phyloP scores from a whole-genome alignment of 257 asterid genomes.

The Handroanthus guayacan region DNA sequence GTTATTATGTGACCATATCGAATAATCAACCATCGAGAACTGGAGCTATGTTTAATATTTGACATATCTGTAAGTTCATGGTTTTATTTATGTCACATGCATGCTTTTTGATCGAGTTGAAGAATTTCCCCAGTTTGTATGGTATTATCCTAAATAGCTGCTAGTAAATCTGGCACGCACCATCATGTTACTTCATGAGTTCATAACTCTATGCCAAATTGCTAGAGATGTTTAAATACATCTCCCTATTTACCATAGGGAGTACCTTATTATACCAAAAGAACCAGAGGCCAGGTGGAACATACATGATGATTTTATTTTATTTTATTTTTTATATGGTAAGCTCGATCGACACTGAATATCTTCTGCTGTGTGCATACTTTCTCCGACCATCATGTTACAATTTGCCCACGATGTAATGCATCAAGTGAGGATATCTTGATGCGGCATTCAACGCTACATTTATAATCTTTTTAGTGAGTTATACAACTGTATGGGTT shows the following conservation, averaged over 20 bases:
- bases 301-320: not conserved
- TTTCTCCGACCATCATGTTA: not conserved
- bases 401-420: not conserved
- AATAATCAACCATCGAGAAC: not conserved
- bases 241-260: not conserved
- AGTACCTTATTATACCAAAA: not conserved
- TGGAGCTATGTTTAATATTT: not conserved
- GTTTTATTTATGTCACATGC: not conserved
- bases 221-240: not conserved
- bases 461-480: not conserved
- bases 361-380: slow-evolving; percentile 10
- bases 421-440: not conserved
- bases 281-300: not conserved
- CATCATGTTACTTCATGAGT: not conserved
- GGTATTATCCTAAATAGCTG: not conserved
- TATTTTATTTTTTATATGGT: slow-evolving; percentile 2
- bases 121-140: not conserved
- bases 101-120: slow-evolving; percentile 14
- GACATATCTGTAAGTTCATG: not conserved
- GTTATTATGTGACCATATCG: not conserved
- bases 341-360: not conserved
- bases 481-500: not conserved
- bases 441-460: not conserved
- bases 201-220: not conserved
- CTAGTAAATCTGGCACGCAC: not conserved